Evolutionary conservation across 2,329 filamentous ascomycete species (phyloP).

Genomic region (Verticillium zaregamsianum): DNA sequence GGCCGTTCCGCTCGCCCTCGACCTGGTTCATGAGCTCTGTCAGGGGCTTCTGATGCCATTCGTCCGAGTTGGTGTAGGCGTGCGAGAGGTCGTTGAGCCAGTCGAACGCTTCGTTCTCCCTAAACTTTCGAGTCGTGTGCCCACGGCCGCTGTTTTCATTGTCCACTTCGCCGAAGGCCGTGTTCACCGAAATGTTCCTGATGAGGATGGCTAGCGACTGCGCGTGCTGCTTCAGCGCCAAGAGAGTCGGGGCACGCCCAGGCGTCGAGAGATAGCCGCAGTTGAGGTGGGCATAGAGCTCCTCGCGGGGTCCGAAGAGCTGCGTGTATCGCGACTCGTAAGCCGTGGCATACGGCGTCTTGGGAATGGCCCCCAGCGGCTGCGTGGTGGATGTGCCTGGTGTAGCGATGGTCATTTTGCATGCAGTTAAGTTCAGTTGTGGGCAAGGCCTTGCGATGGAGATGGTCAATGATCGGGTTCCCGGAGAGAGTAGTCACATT

Average conservation of each 20-base stretch:
- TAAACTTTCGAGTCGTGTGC: conserved; percentile 22
- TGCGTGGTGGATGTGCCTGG: background rate
- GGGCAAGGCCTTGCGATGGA: background rate
- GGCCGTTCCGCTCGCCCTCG: conserved; percentile 10
- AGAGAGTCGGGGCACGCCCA: conserved; percentile 47
- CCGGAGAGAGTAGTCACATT: background rate
- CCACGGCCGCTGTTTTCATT: conserved; percentile 6
- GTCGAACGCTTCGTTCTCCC: conserved; percentile 48
- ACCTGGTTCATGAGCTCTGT: conserved; percentile 42
- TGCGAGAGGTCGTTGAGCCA: conserved; percentile 48
- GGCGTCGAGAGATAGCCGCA: conserved; percentile 54
- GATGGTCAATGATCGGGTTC: background rate
- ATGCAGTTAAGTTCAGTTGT: too few relatives aligned
- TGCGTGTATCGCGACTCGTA: conserved; percentile 11
- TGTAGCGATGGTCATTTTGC: background rate
- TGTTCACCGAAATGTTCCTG: conserved; percentile 37
- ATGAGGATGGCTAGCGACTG: conserved; percentile 54
- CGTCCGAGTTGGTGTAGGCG: conserved; percentile 45
- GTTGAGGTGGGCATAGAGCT: conserved; percentile 40
- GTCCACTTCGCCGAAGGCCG: conserved; percentile 23
- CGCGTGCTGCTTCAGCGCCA: conserved; percentile 55
- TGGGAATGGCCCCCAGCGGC: background rate
- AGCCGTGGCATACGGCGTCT: conserved; percentile 8
- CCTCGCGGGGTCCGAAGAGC: conserved; percentile 14
- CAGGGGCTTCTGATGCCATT: conserved; percentile 41